Evolutionary conservation across 306 rosid species (phyloP).

Genomic region (Corylus avellana): DNA sequence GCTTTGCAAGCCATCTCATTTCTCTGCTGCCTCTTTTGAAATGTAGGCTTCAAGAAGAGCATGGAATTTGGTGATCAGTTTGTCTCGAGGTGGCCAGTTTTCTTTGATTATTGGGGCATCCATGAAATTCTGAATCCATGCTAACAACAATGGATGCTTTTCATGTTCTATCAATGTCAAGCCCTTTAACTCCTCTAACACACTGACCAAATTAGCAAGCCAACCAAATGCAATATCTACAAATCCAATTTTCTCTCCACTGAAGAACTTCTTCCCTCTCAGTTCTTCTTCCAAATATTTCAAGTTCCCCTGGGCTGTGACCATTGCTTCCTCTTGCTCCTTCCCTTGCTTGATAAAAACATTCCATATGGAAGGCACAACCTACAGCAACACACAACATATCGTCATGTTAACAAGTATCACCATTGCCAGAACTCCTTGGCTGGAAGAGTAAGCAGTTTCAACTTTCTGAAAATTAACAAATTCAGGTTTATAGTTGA

Average conservation of each 20-base stretch:
- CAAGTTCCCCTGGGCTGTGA: conserved; percentile 17
- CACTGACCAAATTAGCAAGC: conserved; percentile 8
- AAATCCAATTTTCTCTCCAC: conserved; percentile 24
- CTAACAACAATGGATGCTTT: conserved; percentile 19
- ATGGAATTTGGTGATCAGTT: conserved; percentile 24
- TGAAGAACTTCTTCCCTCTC: conserved; percentile 30
- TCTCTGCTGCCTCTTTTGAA: not conserved
- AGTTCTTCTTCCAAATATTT: conserved; percentile 28
- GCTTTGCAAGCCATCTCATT: not conserved
- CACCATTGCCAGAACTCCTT: too few species aligned
- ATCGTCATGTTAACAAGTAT: not conserved
- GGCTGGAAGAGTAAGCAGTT: too few species aligned
- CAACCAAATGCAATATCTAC: conserved; percentile 37
- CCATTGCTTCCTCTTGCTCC: conserved; percentile 32
- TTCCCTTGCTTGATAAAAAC: conserved; percentile 21
- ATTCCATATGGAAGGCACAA: conserved; percentile 1
- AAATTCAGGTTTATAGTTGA: too few species aligned
- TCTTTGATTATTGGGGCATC: conserved; percentile 32
- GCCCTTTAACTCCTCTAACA: conserved; percentile 16
- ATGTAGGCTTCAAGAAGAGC: not conserved
- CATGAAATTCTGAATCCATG: conserved; percentile 27
- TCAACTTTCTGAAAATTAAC: too few species aligned
- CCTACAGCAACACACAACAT: not conserved
- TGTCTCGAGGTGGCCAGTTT: conserved; percentile 32
- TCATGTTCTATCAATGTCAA: conserved; percentile 14